Evolutionary conservation across 2,329 filamentous ascomycete genomes (phyloP).

Genomic region (Lasiodiplodia gonubiensis): DNA sequence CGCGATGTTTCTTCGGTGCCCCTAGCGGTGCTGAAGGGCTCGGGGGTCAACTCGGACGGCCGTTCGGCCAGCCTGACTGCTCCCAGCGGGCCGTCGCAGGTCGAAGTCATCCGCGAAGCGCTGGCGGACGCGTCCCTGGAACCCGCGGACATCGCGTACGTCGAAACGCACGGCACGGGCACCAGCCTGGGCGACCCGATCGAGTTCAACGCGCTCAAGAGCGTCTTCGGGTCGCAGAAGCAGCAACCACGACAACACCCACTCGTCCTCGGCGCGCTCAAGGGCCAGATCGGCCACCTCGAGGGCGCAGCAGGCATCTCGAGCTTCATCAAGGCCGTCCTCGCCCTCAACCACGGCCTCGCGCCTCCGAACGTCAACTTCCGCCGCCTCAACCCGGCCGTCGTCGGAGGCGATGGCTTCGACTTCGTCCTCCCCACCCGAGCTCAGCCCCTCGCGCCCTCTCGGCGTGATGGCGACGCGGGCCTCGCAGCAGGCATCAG

Average conservation of each 20-base stretch:
- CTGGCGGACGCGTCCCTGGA: conserved; percentile 47
- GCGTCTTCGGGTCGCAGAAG: conserved; percentile 32
- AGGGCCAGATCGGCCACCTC: conserved; percentile 40
- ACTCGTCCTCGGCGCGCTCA: conserved; percentile 33
- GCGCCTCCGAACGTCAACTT: conserved; percentile 35
- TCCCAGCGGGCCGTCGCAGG: conserved; percentile 59
- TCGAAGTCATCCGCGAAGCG: conserved; percentile 39
- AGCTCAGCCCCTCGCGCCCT: too few species aligned
- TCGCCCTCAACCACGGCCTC: conserved; percentile 35
- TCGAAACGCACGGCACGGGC: conserved; percentile 59
- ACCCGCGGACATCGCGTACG: conserved; percentile 27
- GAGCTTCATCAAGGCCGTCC: conserved; percentile 38
- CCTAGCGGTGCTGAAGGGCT: conserved; percentile 30
- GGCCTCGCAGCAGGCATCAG: too few species aligned
- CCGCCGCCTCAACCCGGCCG: conserved; percentile 20
- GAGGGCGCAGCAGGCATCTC: conserved; percentile 39
- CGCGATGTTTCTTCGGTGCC: conserved; percentile 58
- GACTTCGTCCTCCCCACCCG: too few species aligned
- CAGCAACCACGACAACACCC: conserved; percentile 39
- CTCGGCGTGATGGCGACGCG: too few species aligned
- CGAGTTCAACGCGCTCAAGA: conserved; percentile 44
- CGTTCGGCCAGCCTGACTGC: conserved; percentile 62
- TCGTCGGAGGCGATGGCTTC: neutral
- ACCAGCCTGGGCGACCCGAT: conserved; percentile 58
- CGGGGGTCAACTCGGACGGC: conserved; percentile 58